A percentile compares a stretch with the other conserved stretches of the same genome.
Conservation (phyloP, 1,284 basidiomycete species). For the Ganoderma multipileum region DNA sequence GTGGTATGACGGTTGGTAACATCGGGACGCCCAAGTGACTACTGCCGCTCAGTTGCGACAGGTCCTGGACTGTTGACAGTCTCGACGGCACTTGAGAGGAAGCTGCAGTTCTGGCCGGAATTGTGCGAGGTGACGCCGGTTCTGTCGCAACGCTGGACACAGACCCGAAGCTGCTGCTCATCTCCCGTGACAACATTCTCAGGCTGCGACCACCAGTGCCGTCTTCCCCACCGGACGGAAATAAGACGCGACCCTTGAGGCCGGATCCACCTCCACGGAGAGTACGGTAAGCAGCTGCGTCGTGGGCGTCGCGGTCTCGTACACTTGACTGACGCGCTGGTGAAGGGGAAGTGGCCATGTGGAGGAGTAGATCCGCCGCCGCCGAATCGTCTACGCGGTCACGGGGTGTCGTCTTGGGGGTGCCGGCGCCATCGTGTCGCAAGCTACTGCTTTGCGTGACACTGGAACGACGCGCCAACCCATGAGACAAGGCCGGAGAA, state of each 20-base stretch:
- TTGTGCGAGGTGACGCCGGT: constrained; percentile 29
- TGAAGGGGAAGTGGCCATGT: constrained; percentile 81
- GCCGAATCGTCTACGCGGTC: constrained; percentile 60
- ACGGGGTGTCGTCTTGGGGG: constrained; percentile 39
- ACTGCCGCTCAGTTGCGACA: background rate
- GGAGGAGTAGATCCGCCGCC: constrained; percentile 81
- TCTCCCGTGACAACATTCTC: constrained; percentile 39
- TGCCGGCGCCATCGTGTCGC: constrained; percentile 32
- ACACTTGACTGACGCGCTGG: constrained; percentile 64
- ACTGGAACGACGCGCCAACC: constrained; percentile 28
- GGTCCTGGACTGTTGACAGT: constrained; percentile 12
- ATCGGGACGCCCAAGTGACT: constrained; percentile 28
- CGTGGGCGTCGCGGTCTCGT: constrained; percentile 55
- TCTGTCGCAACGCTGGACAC: constrained; percentile 36
- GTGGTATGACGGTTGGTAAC: constrained; percentile 43
- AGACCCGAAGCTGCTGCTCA: constrained; percentile 41
- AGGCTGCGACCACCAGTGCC: constrained; percentile 29
- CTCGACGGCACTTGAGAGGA: constrained; percentile 9
- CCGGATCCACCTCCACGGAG: constrained; percentile 53
- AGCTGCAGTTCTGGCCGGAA: constrained; percentile 17
- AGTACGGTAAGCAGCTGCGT: constrained; percentile 59
- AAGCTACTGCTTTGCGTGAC: constrained; percentile 32
- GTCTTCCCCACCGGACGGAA: constrained; percentile 49
- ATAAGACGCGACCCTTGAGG: constrained; percentile 74
- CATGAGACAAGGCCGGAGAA: constrained; percentile 27